Conservation (phyloP, 805 yeast species). For the Tetrapisispora iriomotensis region DNA sequence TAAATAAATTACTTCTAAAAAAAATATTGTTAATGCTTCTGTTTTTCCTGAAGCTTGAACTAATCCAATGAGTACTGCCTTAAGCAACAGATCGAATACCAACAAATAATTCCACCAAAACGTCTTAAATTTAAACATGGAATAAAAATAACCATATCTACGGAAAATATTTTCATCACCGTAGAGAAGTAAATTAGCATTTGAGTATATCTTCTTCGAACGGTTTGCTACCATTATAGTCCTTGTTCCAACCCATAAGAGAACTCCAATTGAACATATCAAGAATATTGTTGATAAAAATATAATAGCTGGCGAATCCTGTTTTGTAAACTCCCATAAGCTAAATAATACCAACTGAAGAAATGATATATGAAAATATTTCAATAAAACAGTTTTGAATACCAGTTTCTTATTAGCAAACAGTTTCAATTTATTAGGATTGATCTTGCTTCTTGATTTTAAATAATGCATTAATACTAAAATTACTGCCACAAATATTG, state of each 20-base stretch:
- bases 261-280: slow-evolving; percentile 45
- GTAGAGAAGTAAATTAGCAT: slow-evolving; percentile 80
- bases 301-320: slow-evolving; percentile 83
- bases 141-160: slow-evolving; percentile 80
- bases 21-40: slow-evolving; percentile 66
- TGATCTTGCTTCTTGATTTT: too few relatives aligned
- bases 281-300: slow-evolving; percentile 68
- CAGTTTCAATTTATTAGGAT: slow-evolving; percentile 33
- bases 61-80: slow-evolving; percentile 64
- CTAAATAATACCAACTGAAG: slow-evolving; percentile 74
- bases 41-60: slow-evolving; percentile 75
- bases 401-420: slow-evolving; percentile 41
- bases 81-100: slow-evolving; percentile 50
- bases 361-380: slow-evolving; percentile 76
- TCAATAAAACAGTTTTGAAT: slow-evolving; percentile 67
- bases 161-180: slow-evolving; percentile 64
- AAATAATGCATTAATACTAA: too few relatives aligned
- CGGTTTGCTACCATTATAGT: slow-evolving; percentile 50
- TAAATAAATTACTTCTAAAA: slow-evolving; percentile 64
- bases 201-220: slow-evolving; percentile 52
- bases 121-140: slow-evolving; percentile 71
- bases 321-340: slow-evolving; percentile 74
- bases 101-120: slow-evolving; percentile 77
- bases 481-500: slow-evolving; percentile 21
- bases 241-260: slow-evolving; percentile 57